Percentiles rank a stretch among this genome's conserved stretches.
Conservation (phyloP, 805 yeast species). For the Priceomyces castillae region DNA sequence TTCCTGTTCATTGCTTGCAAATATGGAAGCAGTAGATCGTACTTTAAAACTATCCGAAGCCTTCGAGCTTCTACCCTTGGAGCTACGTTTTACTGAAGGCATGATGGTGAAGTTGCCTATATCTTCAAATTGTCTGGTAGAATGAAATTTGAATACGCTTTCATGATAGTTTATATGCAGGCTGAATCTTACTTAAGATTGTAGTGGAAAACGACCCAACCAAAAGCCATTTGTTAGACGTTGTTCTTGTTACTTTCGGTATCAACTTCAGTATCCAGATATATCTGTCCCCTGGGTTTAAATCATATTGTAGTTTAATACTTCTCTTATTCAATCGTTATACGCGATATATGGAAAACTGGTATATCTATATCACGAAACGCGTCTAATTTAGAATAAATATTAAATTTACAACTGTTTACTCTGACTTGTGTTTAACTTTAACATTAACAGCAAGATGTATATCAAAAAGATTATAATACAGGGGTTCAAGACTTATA, state of each 20-base stretch:
- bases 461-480: constrained; percentile 58
- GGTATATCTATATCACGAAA: neutral
- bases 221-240: no score
- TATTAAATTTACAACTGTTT: neutral
- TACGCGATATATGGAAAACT: no score
- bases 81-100: neutral
- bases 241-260: no score
- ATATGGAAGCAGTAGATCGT: constrained; percentile 12
- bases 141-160: no score
- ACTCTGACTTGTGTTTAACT: neutral
- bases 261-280: no score
- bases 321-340: no score
- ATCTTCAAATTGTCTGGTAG: no score
- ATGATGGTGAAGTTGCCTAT: neutral
- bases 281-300: no score
- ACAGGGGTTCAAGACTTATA: constrained; percentile 92
- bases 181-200: no score
- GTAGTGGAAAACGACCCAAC: no score
- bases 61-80: constrained; percentile 1
- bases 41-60: neutral
- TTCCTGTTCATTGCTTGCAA: constrained; percentile 7
- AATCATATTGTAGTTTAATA: no score
- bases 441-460: constrained; percentile 18
- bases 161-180: no score
- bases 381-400: neutral